These are phyloP conservation scores for Entonaema liquescens DNA, from an alignment of 495 filamentous ascomycete genomes.

Conservation along the genomic window DNA sequence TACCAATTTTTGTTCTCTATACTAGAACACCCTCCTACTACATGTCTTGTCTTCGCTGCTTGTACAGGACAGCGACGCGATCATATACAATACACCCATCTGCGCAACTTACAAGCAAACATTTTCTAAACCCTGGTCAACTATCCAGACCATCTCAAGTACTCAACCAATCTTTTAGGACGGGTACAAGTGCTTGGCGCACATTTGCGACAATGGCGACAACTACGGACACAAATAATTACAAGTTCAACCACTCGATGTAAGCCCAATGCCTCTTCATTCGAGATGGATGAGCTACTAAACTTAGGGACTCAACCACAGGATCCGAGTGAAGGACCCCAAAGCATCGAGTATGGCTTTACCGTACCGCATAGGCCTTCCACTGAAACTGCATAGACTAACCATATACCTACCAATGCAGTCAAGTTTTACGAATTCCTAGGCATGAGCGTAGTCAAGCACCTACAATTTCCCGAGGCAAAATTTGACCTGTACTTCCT, in stretches of 20 bases:
- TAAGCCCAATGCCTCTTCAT: slow-evolving; percentile 49
- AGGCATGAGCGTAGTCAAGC: slow-evolving; percentile 83
- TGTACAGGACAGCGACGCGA: slow-evolving; percentile 19
- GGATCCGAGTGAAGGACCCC: slow-evolving; percentile 95
- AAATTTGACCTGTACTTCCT: slow-evolving; percentile 94
- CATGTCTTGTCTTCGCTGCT: slow-evolving; percentile 15
- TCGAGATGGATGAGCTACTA: neutral
- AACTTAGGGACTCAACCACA: slow-evolving; percentile 46
- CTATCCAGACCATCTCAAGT: neutral
- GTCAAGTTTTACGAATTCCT: slow-evolving; percentile 96
- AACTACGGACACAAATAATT: slow-evolving; percentile 76
- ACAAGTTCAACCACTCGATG: slow-evolving; percentile 87
- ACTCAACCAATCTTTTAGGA: neutral
- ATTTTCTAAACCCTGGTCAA: neutral
- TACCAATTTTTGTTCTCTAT: neutral
- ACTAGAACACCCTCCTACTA: neutral
- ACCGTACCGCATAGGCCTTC: neutral
- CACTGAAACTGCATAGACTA: neutral
- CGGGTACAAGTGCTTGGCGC: slow-evolving; percentile 19
- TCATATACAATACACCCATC: slow-evolving; percentile 9
- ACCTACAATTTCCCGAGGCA: slow-evolving; percentile 73
- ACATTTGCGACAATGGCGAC: slow-evolving; percentile 69
- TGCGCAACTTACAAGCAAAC: slow-evolving; percentile 3
- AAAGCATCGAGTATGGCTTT: slow-evolving; percentile 70
- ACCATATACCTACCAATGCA: slow-evolving; percentile 30